Conservation (phyloP, 371 early-diverging fungal species). For the Gilbertella persicaria region DNA sequence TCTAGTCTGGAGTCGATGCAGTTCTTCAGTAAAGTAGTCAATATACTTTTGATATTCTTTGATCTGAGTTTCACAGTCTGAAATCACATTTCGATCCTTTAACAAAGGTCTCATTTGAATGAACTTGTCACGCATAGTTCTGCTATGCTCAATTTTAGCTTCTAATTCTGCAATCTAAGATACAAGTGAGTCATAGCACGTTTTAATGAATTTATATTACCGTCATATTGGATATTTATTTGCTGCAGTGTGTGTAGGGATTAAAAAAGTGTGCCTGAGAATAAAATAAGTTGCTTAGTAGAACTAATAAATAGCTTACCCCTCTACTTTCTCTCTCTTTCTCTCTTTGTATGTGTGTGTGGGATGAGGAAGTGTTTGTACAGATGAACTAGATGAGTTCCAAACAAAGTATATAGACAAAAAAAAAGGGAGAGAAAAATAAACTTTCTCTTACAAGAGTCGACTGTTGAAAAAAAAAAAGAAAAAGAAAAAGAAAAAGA, state of each 20-base stretch:
- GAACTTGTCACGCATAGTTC: constrained; percentile 69
- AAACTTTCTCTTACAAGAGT: too few relatives aligned
- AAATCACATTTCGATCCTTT: constrained; percentile 66
- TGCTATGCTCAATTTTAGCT: constrained; percentile 64
- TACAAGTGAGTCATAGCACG: background rate
- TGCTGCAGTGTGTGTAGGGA: too few relatives aligned
- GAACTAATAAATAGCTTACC: too few relatives aligned
- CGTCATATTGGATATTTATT: constrained; percentile 6
- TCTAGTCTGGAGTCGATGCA: constrained; percentile 60
- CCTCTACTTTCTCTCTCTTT: too few relatives aligned
- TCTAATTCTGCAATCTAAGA: constrained; percentile 53
- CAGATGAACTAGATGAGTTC: background rate
- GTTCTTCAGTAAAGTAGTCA: constrained; percentile 76
- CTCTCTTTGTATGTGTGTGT: too few relatives aligned
- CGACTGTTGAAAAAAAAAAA: constrained; percentile 1
- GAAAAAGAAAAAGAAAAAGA: constrained; percentile 2
- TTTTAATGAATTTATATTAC: background rate
- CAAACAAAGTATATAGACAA: background rate
- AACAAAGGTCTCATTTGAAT: constrained; percentile 68
- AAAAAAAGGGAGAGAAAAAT: background rate
- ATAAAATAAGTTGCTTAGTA: too few relatives aligned
- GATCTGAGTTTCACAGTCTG: constrained; percentile 80
- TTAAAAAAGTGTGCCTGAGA: too few relatives aligned
- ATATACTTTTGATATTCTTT: constrained; percentile 80
- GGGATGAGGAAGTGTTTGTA: too few relatives aligned